Percentiles rank a stretch among this genome's conserved stretches.
Conservation (phyloP, 345 rosid genomes). For the Microthlaspi erraticum region DNA sequence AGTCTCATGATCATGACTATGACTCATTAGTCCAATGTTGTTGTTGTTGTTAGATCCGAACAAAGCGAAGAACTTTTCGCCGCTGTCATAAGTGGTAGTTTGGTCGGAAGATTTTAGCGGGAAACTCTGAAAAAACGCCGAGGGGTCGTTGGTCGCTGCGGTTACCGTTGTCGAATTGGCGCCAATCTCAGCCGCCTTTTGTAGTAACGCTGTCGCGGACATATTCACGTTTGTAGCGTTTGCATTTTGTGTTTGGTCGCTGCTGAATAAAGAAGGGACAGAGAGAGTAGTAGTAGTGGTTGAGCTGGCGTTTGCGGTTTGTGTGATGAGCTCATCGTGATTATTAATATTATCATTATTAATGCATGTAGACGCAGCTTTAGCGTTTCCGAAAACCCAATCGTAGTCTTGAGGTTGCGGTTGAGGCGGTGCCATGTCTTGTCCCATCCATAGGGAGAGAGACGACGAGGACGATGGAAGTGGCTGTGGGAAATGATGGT, state of each 20-base stretch:
- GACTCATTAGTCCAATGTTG: constrained; percentile 27
- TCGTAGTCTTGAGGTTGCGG: constrained; percentile 42
- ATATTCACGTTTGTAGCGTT: constrained; percentile 50
- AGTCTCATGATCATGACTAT: constrained; percentile 35
- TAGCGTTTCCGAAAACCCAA: constrained; percentile 60
- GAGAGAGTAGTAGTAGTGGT: constrained; percentile 50
- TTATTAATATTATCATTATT: constrained; percentile 6
- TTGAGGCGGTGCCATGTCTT: constrained; percentile 31
- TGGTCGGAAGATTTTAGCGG: constrained; percentile 52
- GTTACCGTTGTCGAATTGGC: constrained; percentile 47
- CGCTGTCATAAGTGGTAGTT: constrained; percentile 45
- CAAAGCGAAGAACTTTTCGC: constrained; percentile 58
- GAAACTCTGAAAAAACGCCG: constrained; percentile 58
- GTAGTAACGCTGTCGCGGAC: constrained; percentile 96
- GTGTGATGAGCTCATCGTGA: constrained; percentile 28
- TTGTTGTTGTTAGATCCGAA: constrained; percentile 37
- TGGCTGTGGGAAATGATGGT: constrained; percentile 30
- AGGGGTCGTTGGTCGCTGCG: constrained; percentile 30
- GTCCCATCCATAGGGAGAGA: constrained; percentile 47
- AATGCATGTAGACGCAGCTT: constrained; percentile 19
- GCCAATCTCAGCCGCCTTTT: constrained; percentile 95
- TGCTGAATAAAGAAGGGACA: constrained; percentile 80
- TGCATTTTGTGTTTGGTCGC: constrained; percentile 50
- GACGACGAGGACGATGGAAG: constrained; percentile 33
- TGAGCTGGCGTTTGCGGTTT: constrained; percentile 45